phyloP scores from a whole-genome alignment of 192 early-diverging fungal genomes.

The Entophlyctis luteolus region DNA sequence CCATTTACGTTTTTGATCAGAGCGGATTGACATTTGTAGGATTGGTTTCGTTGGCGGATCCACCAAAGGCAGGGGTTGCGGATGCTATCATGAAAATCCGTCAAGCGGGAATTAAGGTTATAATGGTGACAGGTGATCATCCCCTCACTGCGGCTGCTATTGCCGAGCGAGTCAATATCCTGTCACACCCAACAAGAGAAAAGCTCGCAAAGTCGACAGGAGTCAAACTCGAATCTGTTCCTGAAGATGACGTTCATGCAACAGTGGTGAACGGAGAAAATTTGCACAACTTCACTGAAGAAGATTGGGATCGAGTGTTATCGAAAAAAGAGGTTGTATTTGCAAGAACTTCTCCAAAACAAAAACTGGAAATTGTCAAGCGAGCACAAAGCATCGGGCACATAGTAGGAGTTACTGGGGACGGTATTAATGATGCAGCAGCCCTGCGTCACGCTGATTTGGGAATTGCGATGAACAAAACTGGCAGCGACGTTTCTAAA shows the following conservation, averaged over 20 bases:
- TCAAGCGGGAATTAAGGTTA: conserved; percentile 84
- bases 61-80: conserved; percentile 90
- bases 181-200: conserved; percentile 14
- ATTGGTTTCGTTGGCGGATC: conserved; percentile 83
- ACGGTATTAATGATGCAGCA: conserved; percentile 92
- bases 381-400: conserved; percentile 83
- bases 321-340: conserved; percentile 81
- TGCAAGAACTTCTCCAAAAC: conserved; percentile 85
- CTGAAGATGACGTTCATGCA: conserved; percentile 70
- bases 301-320: conserved; percentile 80
- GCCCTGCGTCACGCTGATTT: conserved; percentile 92
- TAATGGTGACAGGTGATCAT: conserved; percentile 97
- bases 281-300: conserved; percentile 66
- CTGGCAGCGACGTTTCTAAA: conserved; percentile 84
- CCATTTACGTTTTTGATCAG: conserved; percentile 5
- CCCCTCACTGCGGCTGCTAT: conserved; percentile 93
- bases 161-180: conserved; percentile 78
- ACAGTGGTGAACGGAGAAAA: conserved; percentile 77
- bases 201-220: conserved; percentile 4
- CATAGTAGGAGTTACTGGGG: conserved; percentile 95
- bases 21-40: conserved; percentile 69
- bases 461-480: conserved; percentile 95
- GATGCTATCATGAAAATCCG: conserved; percentile 84
- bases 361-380: conserved; percentile 94
- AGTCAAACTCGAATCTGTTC: conserved; percentile 28